Percentiles rank a stretch among this genome's conserved stretches.
Conservation (phyloP, 306 rosid species). For the Medicago ruthenica region DNA sequence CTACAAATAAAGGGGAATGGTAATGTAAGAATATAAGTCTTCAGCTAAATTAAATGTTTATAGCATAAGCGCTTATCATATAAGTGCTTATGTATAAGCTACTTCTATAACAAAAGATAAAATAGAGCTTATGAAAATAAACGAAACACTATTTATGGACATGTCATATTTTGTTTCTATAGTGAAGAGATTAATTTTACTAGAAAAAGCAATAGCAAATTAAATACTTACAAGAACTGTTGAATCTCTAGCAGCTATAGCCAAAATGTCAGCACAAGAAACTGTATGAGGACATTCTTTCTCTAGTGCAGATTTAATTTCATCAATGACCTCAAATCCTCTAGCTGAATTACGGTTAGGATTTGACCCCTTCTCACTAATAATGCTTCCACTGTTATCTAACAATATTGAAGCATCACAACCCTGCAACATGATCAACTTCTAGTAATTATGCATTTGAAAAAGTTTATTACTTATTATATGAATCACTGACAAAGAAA, state of each 20-base stretch:
- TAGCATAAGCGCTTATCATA: neutral
- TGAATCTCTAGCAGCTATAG: constrained; percentile 90
- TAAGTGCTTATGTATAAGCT: neutral
- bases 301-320: constrained; percentile 78
- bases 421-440: constrained; percentile 63
- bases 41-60: neutral
- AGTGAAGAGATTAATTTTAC: no score
- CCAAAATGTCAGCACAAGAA: constrained; percentile 89
- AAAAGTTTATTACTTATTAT: neutral
- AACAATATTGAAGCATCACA: constrained; percentile 86
- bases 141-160: neutral
- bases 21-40: neutral
- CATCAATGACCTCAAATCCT: constrained; percentile 81
- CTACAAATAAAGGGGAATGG: constrained; percentile 46
- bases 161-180: neutral
- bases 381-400: constrained; percentile 65
- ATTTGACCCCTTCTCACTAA: constrained; percentile 74
- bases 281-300: constrained; percentile 76
- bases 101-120: neutral
- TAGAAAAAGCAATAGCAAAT: neutral
- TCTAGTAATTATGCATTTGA: constrained; percentile 1
- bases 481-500: no score
- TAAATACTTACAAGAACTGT: constrained; percentile 67
- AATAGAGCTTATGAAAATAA: neutral
- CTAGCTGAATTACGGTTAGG: constrained; percentile 82